These are phyloP conservation scores for Globisporangium nodosum DNA, from an alignment of 352 stramenopile species.

Conservation along the genomic window DNA sequence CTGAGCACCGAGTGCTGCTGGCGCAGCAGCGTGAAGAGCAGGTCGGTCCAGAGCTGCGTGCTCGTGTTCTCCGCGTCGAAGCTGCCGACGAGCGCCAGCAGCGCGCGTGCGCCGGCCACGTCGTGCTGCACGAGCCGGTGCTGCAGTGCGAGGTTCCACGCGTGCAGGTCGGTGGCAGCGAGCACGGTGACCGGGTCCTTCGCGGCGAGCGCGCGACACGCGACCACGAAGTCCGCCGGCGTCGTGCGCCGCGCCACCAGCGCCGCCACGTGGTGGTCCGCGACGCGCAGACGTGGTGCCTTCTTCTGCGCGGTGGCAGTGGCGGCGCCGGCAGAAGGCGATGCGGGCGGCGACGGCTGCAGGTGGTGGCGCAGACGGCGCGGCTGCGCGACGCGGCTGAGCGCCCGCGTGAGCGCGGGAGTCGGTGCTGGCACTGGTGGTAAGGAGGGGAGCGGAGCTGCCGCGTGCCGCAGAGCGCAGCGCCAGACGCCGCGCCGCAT, in stretches of 20 bases:
- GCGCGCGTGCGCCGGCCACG: conserved; percentile 31
- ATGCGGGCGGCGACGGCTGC: background rate
- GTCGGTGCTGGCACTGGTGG: too few relatives aligned
- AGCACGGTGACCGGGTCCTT: conserved; percentile 43
- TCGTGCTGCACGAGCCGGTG: conserved; percentile 42
- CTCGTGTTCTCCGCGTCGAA: conserved; percentile 45
- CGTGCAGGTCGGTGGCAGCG: conserved; percentile 35
- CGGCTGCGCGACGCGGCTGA: background rate
- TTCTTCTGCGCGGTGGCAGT: conserved; percentile 3
- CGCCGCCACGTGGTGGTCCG: conserved; percentile 26
- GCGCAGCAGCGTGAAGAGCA: conserved; percentile 70
- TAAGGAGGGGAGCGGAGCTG: too few relatives aligned
- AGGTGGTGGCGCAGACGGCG: background rate
- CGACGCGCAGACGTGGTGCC: conserved; percentile 16
- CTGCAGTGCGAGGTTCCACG: conserved; percentile 58
- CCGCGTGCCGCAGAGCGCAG: too few relatives aligned
- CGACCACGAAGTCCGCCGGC: conserved; percentile 22
- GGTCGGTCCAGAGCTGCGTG: conserved; percentile 56
- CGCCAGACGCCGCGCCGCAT: conserved; percentile 6
- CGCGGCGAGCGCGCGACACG: conserved; percentile 27
- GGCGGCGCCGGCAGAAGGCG: background rate
- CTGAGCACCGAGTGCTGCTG: conserved; percentile 33
- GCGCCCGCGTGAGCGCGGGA: too few relatives aligned
- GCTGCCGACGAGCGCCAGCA: conserved; percentile 43
- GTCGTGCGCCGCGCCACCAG: conserved; percentile 31